A percentile compares a stretch with the other conserved stretches of the same genome.
Conservation (phyloP, 2,329 filamentous ascomycete species). For the Xylariales sp. region DNA sequence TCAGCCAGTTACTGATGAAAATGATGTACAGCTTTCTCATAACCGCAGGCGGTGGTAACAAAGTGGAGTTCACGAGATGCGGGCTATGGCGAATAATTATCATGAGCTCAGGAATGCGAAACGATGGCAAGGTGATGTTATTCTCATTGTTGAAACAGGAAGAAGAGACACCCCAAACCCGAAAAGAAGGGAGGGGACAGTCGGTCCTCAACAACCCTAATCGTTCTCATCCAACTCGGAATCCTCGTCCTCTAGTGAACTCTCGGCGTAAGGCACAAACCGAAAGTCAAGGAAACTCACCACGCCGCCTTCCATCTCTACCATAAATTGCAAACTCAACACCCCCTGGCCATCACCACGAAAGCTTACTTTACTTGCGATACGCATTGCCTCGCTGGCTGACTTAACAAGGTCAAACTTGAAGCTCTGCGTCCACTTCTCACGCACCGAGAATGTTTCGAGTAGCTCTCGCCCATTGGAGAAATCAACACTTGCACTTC, state of each 20-base stretch:
- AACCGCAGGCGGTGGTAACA: too few species aligned
- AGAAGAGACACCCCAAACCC: too few species aligned
- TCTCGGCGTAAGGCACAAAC: constrained; percentile 68
- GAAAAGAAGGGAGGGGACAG: too few species aligned
- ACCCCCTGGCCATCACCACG: constrained; percentile 86
- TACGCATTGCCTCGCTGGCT: constrained; percentile 86
- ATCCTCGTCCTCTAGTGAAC: constrained; percentile 49
- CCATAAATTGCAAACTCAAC: constrained; percentile 92
- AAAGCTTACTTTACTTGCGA: constrained; percentile 88
- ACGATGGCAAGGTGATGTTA: too few species aligned
- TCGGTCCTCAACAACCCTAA: too few species aligned
- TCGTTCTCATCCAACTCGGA: constrained; percentile 33
- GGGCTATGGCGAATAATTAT: too few species aligned
- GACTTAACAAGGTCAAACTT: constrained; percentile 84
- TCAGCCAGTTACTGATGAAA: too few species aligned
- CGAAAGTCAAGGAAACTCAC: constrained; percentile 78
- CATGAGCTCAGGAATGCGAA: too few species aligned
- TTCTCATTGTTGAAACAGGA: too few species aligned
- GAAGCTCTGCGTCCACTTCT: constrained; percentile 67
- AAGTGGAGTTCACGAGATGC: too few species aligned
- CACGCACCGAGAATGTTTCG: constrained; percentile 66
- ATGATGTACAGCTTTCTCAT: too few species aligned
- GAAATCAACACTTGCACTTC: constrained; percentile 64
- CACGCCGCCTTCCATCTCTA: constrained; percentile 70
- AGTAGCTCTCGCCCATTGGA: constrained; percentile 61